Evolutionary conservation across 768 basidiomycete species (phyloP).

Genomic region (Pulveroboletus sp.): DNA sequence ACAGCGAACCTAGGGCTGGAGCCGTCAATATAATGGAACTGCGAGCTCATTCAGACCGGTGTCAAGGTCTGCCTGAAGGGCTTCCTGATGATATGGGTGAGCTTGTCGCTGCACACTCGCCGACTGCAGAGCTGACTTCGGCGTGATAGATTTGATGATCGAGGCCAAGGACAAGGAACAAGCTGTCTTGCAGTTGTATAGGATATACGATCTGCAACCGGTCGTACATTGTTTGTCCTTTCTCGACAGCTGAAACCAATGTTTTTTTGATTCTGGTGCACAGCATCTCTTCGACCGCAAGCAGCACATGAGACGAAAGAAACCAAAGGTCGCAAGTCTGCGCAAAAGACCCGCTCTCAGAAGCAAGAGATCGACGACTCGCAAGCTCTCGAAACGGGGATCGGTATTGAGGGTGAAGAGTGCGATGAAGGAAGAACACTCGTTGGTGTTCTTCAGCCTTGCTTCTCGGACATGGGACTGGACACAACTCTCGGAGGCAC

Average conservation of each 20-base stretch:
- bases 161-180: slow-evolving; percentile 95
- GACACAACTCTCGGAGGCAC: too few species aligned
- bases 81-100: slow-evolving; percentile 65
- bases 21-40: slow-evolving; percentile 80
- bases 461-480: too few species aligned
- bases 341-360: slow-evolving; percentile 26
- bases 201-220: slow-evolving; percentile 68
- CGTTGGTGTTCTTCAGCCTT: too few species aligned
- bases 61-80: slow-evolving; percentile 58
- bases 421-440: background rate
- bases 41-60: slow-evolving; percentile 84
- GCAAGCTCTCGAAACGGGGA: slow-evolving; percentile 1
- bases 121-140: background rate
- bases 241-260: background rate
- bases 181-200: slow-evolving; percentile 80
- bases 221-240: slow-evolving; percentile 51
- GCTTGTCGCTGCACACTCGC: slow-evolving; percentile 10
- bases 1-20: slow-evolving; percentile 85
- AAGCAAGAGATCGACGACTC: slow-evolving; percentile 29
- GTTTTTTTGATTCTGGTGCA: background rate
- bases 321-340: slow-evolving; percentile 43
- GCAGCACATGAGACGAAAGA: slow-evolving; percentile 36
- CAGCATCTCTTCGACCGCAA: slow-evolving; percentile 43
- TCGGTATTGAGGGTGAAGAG: slow-evolving; percentile 1
- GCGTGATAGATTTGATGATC: slow-evolving; percentile 72